Conservation (phyloP, 2,329 filamentous ascomycete species). For the Penicillium digitatum region DNA sequence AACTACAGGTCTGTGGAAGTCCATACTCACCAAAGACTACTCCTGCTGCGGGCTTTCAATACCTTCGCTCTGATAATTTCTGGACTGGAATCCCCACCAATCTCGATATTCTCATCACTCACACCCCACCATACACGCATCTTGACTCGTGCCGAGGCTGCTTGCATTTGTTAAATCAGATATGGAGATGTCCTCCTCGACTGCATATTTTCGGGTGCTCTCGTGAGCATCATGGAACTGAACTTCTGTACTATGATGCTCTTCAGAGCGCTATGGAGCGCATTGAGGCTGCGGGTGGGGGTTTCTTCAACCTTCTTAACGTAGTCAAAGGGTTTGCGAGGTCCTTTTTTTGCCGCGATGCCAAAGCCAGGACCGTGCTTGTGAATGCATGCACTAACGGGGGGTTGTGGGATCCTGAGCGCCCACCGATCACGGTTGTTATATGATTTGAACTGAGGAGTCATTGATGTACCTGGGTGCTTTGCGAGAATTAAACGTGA, state of each 20-base stretch:
- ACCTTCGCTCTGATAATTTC: not conserved
- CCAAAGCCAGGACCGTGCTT: not conserved
- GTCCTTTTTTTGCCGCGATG: not conserved
- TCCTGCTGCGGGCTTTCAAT: not conserved
- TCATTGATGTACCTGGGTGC: not conserved
- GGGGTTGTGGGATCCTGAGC: not conserved
- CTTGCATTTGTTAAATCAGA: not conserved
- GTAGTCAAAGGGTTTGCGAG: not conserved
- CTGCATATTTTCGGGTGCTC: not conserved
- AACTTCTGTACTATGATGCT: not conserved
- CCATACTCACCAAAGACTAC: not conserved
- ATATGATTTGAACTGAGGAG: not conserved
- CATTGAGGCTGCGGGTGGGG: not conserved
- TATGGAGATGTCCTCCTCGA: not conserved
- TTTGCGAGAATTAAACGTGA: not conserved
- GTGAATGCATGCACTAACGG: not conserved
- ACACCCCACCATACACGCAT: not conserved
- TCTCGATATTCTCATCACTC: constrained; percentile 1
- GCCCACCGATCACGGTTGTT: not conserved
- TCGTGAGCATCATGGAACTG: not conserved
- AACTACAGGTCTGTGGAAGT: not conserved
- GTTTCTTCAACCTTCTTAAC: not conserved
- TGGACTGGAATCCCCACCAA: not conserved
- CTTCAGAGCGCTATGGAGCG: not conserved
- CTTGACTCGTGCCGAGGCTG: not conserved